Conservation (phyloP, 352 stramenopile species). For the Phytophthora fragariaefolia region DNA sequence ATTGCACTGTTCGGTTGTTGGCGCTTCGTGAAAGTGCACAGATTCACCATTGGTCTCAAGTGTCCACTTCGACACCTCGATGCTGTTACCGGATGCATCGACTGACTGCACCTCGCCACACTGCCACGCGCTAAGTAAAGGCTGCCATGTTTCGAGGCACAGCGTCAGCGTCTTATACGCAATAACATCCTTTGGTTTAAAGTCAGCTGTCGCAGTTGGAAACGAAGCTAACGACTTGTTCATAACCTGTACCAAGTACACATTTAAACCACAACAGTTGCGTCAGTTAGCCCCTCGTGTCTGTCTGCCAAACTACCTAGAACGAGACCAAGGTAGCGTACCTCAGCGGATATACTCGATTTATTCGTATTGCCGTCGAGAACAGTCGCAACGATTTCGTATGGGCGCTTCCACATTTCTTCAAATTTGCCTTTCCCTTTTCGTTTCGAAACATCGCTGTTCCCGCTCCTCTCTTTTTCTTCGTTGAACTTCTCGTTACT, state of each 20-base stretch:
- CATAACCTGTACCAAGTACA: constrained; percentile 45
- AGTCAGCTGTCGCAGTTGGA: constrained; percentile 25
- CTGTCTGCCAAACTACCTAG: no score
- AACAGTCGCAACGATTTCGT: constrained; percentile 77
- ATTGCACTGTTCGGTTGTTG: constrained; percentile 18
- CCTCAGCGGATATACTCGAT: constrained; percentile 6
- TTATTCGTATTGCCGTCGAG: constrained; percentile 36
- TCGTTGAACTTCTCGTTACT: background rate
- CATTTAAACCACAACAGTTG: no score
- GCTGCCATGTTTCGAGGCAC: constrained; percentile 82
- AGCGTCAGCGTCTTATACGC: constrained; percentile 81
- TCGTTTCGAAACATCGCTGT: constrained; percentile 10
- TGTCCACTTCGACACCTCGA: constrained; percentile 32
- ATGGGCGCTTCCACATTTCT: constrained; percentile 82
- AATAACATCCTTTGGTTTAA: constrained; percentile 59
- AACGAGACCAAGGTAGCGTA: no score
- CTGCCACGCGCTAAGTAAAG: constrained; percentile 71
- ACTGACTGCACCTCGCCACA: constrained; percentile 49
- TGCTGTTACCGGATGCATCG: constrained; percentile 9
- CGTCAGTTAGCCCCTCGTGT: no score
- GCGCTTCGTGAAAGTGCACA: constrained; percentile 16
- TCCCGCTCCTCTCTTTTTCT: background rate
- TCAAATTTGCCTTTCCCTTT: constrained; percentile 47
- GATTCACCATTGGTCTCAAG: constrained; percentile 14
- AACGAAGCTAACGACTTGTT: constrained; percentile 38